phyloP scores from a whole-genome alignment of 768 basidiomycete species.

The Boletus coccyginus region DNA sequence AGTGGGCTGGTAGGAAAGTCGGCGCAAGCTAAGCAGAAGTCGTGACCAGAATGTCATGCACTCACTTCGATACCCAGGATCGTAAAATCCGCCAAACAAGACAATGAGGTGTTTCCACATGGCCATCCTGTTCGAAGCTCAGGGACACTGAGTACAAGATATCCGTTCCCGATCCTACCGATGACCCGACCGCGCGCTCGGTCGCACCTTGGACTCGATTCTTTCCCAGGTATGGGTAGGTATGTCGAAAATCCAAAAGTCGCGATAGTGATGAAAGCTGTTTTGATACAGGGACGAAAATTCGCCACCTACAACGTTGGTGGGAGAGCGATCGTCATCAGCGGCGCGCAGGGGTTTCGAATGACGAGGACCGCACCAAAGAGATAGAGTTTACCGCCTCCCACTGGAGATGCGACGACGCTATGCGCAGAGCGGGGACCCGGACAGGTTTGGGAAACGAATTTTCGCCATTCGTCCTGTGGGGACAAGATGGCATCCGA shows the following conservation, averaged over 20 bases:
- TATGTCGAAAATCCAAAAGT: slow-evolving; percentile 88
- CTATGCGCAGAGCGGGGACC: slow-evolving; percentile 89
- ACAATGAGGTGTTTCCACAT: slow-evolving; percentile 87
- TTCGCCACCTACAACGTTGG: slow-evolving; percentile 59
- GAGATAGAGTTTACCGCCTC: slow-evolving; percentile 84
- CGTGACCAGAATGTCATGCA: no score
- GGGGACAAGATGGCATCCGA: not conserved
- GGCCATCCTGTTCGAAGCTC: slow-evolving; percentile 59
- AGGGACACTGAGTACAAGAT: not conserved
- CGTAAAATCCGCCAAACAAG: slow-evolving; percentile 89
- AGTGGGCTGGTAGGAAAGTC: slow-evolving; percentile 51
- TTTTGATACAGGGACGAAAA: slow-evolving; percentile 83
- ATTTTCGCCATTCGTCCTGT: slow-evolving; percentile 87
- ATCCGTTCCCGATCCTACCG: slow-evolving; percentile 38
- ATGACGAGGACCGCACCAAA: slow-evolving; percentile 51
- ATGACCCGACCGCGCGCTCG: slow-evolving; percentile 81
- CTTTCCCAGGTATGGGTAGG: slow-evolving; percentile 79
- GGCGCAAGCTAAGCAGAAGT: not conserved
- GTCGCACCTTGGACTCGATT: slow-evolving; percentile 80
- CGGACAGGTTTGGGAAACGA: slow-evolving; percentile 80
- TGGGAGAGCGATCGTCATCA: not conserved
- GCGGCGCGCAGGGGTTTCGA: not conserved
- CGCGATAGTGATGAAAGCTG: slow-evolving; percentile 84
- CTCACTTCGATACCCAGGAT: slow-evolving; percentile 77
- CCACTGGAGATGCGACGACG: slow-evolving; percentile 65